phyloP scores from a whole-genome alignment of 305 asterid species.

The Solanum hybrid region DNA sequence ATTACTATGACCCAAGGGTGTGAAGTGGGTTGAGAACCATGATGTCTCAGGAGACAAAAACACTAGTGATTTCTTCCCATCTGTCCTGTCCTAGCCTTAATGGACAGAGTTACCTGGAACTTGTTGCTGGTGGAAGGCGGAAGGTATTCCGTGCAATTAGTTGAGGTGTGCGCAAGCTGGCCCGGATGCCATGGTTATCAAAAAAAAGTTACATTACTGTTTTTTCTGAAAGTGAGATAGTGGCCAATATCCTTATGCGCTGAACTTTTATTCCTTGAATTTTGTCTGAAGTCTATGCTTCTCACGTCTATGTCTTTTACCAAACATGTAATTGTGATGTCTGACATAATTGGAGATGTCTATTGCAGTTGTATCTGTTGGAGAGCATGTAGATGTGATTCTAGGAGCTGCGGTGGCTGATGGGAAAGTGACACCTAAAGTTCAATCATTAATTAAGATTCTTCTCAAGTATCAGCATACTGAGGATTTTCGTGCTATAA shows the following conservation, averaged over 20 bases:
- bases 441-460: slow-evolving; percentile 85
- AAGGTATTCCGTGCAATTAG: background rate
- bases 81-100: background rate
- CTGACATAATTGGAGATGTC: slow-evolving; percentile 9
- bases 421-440: slow-evolving; percentile 99
- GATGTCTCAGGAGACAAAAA: background rate
- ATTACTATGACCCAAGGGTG: background rate
- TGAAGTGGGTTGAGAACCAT: background rate
- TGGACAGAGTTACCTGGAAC: background rate
- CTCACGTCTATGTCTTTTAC: background rate
- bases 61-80: background rate
- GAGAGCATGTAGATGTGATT: slow-evolving; percentile 94
- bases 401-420: slow-evolving; percentile 99
- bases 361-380: slow-evolving; percentile 85
- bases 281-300: background rate
- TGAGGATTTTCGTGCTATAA: slow-evolving; percentile 94
- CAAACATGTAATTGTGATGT: background rate
- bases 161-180: background rate
- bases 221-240: background rate
- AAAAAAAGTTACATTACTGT: background rate
- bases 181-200: background rate
- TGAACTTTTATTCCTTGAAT: background rate
- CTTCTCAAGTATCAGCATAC: slow-evolving; percentile 90
- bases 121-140: background rate
- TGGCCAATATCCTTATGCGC: background rate